Evolutionary conservation across 768 basidiomycete species (phyloP).

Genomic region (Cyclocybe cylindracea): DNA sequence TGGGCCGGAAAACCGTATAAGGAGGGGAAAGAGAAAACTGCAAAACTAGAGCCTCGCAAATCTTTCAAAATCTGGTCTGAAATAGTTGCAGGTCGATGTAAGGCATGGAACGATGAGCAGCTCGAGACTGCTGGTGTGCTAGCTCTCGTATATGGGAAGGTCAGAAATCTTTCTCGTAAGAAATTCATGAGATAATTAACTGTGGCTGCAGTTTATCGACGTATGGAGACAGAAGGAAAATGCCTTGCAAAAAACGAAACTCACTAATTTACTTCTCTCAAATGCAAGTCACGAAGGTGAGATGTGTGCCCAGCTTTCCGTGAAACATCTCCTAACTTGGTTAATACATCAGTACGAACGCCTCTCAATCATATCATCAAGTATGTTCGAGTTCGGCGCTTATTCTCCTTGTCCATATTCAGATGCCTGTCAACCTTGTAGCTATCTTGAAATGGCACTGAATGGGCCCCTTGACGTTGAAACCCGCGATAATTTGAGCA

Average conservation of each 20-base stretch:
- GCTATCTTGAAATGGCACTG: conserved; percentile 80
- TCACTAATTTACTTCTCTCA: conserved; percentile 73
- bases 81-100: conserved; percentile 63
- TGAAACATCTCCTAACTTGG: not conserved
- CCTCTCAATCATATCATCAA: conserved; percentile 86
- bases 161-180: conserved; percentile 18
- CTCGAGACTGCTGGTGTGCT: conserved; percentile 80
- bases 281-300: conserved; percentile 84
- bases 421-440: conserved; percentile 18
- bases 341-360: conserved; percentile 53
- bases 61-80: conserved; percentile 84
- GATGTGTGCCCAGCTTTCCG: conserved; percentile 1
- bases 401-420: not conserved
- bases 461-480: conserved; percentile 73
- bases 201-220: conserved; percentile 67
- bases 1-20: conserved; percentile 81
- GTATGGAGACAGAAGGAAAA: conserved; percentile 85
- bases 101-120: conserved; percentile 82
- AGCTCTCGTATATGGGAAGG: conserved; percentile 78
- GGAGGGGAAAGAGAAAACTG: conserved; percentile 28
- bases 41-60: conserved; percentile 68
- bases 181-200: not conserved
- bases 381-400: conserved; percentile 29
- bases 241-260: conserved; percentile 67
- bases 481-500: conserved; percentile 71